phyloP scores from a whole-genome alignment of 208 protist genomes.

The Acanthamoeba castellanii region DNA sequence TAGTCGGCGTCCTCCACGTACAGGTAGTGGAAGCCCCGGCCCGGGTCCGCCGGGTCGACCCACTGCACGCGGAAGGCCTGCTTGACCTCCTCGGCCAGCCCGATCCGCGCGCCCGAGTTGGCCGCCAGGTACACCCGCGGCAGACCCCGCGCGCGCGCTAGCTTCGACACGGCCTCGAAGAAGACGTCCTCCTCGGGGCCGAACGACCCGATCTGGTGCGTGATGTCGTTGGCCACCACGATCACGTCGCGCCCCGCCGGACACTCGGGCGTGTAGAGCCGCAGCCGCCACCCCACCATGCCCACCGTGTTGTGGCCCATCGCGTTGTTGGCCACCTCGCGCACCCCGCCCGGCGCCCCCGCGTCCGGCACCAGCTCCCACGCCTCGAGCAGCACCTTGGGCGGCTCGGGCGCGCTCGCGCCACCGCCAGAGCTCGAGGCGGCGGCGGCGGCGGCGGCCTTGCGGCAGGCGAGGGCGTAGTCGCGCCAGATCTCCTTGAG shows the following conservation, averaged over 20 bases:
- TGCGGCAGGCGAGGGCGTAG: not conserved
- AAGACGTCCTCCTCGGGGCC: slow-evolving; percentile 95
- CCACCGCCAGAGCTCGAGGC: too few relatives aligned
- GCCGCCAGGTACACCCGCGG: slow-evolving; percentile 97
- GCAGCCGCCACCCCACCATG: slow-evolving; percentile 96
- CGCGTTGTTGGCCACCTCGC: slow-evolving; percentile 80
- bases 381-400: slow-evolving; percentile 16
- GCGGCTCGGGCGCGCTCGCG: not conserved
- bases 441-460: not conserved
- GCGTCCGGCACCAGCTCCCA: slow-evolving; percentile 37
- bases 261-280: slow-evolving; percentile 94
- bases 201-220: slow-evolving; percentile 96
- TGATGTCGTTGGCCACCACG: slow-evolving; percentile 99
- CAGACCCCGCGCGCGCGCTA: slow-evolving; percentile 92
- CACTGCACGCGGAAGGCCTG: slow-evolving; percentile 94
- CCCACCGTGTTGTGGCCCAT: slow-evolving; percentile 92
- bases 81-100: slow-evolving; percentile 95
- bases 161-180: slow-evolving; percentile 93
- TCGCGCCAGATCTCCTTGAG: slow-evolving; percentile 92
- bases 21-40: slow-evolving; percentile 95
- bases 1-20: slow-evolving; percentile 95
- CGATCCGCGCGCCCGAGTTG: slow-evolving; percentile 98
- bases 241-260: slow-evolving; percentile 92
- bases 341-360: not conserved
- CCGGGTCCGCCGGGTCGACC: slow-evolving; percentile 86